These are phyloP conservation scores for Bolboschoenus planiculmis DNA, from an alignment of 176 grass and related monocot species.

Conservation along the genomic window DNA sequence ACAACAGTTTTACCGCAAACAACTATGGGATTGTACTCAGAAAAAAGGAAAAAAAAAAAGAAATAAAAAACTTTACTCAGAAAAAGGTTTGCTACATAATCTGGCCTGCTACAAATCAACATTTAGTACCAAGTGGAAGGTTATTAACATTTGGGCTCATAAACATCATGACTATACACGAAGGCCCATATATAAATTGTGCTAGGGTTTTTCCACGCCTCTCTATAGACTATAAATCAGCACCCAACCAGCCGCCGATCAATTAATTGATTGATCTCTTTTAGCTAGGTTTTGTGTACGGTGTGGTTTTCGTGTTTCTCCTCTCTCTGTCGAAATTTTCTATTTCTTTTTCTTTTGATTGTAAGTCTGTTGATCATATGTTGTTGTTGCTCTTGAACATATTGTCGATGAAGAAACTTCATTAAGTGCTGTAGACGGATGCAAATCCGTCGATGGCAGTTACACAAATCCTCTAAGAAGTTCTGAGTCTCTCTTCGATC, in stretches of 20 bases:
- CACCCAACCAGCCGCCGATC: not conserved
- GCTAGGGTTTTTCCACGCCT: not conserved
- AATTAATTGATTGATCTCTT: not conserved
- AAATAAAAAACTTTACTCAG: too few species aligned
- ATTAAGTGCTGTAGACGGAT: not conserved
- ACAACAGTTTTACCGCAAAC: too few species aligned
- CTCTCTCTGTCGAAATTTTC: too few species aligned
- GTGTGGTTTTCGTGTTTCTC: too few species aligned
- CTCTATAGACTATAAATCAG: not conserved
- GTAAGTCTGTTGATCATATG: not conserved
- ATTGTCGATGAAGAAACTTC: slow-evolving; percentile 1
- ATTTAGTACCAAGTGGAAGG: too few species aligned
- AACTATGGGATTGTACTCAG: too few species aligned
- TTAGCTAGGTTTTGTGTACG: too few species aligned
- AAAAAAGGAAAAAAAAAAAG: too few species aligned
- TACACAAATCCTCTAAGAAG: slow-evolving; percentile 20
- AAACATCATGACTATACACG: not conserved
- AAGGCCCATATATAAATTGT: not conserved
- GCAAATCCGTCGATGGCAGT: not conserved
- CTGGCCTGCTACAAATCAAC: too few species aligned
- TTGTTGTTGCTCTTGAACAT: not conserved
- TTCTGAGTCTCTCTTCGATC: not conserved
- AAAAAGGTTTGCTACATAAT: too few species aligned
- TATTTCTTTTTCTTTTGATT: not conserved
- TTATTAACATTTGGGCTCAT: not conserved